A percentile compares a stretch with the other conserved stretches of the same genome.
Evolutionary conservation across 257 asterid species (phyloP).

Genomic region (Solanum bulbocastanum): DNA sequence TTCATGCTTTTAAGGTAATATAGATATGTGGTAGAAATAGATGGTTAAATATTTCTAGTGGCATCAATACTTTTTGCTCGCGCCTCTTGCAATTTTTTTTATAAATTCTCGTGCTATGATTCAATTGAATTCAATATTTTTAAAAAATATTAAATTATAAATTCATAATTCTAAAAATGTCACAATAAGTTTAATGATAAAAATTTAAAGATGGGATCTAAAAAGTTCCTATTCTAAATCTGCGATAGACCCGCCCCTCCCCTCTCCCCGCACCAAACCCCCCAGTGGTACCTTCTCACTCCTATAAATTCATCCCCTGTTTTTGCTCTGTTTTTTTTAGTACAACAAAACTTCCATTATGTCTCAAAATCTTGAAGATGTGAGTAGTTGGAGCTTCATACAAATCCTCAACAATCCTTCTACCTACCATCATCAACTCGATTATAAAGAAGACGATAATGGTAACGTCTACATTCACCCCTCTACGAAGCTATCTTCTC

Average conservation of each 20-base stretch:
- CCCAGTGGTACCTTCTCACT: background rate
- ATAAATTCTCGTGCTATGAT: too few relatives aligned
- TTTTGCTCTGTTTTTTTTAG: background rate
- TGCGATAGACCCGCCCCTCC: too few relatives aligned
- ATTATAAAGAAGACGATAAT: background rate
- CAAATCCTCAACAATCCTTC: slow-evolving; percentile 9
- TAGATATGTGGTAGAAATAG: background rate
- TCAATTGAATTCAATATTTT: background rate
- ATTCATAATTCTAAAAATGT: background rate
- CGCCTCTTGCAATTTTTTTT: background rate
- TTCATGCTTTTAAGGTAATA: too few relatives aligned
- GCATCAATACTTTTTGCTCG: background rate
- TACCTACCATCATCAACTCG: background rate
- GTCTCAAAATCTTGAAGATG: background rate
- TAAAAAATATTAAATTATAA: background rate
- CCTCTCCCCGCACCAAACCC: too few relatives aligned
- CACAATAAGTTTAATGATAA: background rate
- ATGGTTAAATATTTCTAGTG: background rate
- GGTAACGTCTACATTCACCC: slow-evolving; percentile 37
- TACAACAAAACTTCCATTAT: background rate
- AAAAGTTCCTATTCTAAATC: background rate
- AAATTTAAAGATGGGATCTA: background rate
- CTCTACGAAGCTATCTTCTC: slow-evolving; percentile 22
- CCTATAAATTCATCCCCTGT: background rate
- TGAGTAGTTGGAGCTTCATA: slow-evolving; percentile 16